These are phyloP conservation scores for Tuber indicum DNA, from an alignment of 495 filamentous ascomycete genomes.

Conservation along the genomic window DNA sequence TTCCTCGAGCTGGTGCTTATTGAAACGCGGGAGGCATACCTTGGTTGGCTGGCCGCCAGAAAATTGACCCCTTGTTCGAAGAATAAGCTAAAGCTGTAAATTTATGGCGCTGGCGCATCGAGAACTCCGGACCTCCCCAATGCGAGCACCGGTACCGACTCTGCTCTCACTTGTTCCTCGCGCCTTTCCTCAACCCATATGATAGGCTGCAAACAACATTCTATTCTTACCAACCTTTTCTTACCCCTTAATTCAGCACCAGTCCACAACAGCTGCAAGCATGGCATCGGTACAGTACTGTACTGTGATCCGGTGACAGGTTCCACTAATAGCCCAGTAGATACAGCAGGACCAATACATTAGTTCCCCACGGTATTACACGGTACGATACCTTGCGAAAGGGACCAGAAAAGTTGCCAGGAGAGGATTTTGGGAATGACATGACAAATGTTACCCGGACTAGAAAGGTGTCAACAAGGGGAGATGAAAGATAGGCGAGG, in stretches of 20 bases:
- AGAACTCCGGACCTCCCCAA: neutral
- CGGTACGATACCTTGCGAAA: too few relatives aligned
- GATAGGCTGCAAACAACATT: neutral
- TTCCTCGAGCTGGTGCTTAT: too few relatives aligned
- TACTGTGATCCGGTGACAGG: neutral
- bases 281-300: neutral
- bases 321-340: neutral
- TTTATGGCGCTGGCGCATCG: too few relatives aligned
- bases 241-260: neutral
- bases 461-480: too few relatives aligned
- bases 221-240: neutral
- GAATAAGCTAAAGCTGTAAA: too few relatives aligned
- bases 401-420: too few relatives aligned
- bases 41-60: too few relatives aligned
- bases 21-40: too few relatives aligned
- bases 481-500: too few relatives aligned
- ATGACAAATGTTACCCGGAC: too few relatives aligned
- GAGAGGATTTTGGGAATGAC: too few relatives aligned
- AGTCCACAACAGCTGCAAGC: neutral
- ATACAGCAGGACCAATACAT: neutral
- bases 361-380: neutral
- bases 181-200: neutral
- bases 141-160: neutral
- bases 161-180: neutral
- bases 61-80: too few relatives aligned